Conservation (phyloP, 192 early-diverging fungal genomes). For the Spizellomyces punctatus region DNA sequence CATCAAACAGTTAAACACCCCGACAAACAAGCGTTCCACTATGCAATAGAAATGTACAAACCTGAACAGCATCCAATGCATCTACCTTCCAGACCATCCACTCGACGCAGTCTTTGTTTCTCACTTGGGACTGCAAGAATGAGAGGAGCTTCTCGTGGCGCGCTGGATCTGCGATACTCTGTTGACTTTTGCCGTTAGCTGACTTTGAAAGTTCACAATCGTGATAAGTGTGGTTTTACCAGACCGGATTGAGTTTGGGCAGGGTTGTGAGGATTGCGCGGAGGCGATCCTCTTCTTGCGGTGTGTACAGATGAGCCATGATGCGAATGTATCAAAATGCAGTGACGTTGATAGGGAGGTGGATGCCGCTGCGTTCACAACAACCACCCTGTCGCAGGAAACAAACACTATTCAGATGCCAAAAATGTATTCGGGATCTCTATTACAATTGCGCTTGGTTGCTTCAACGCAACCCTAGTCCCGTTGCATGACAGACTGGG, state of each 20-base stretch:
- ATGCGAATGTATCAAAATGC: too few species aligned
- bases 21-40: too few species aligned
- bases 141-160: conserved; percentile 32
- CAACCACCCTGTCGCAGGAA: too few species aligned
- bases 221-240: neutral
- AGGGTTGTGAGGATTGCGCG: conserved; percentile 3
- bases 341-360: too few species aligned
- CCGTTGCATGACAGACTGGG: too few species aligned
- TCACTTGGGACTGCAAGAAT: conserved; percentile 18
- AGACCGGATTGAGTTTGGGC: conserved; percentile 17
- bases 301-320: neutral
- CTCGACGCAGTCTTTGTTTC: neutral
- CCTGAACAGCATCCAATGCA: too few species aligned
- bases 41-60: too few species aligned
- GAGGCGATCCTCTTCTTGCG: conserved; percentile 18
- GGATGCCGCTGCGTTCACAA: too few species aligned
- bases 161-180: conserved; percentile 29
- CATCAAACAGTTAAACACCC: neutral
- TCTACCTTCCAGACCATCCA: conserved; percentile 1
- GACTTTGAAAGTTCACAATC: neutral
- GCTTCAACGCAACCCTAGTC: too few species aligned
- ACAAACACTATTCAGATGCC: too few species aligned
- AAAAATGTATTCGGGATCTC: too few species aligned
- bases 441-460: too few species aligned
- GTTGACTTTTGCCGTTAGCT: neutral